Evolutionary conservation across 164 flowering plant species (phyloP), one percentile per base, ranked within the genome.

Genomic region (Warburgia ugandensis): DNA sequence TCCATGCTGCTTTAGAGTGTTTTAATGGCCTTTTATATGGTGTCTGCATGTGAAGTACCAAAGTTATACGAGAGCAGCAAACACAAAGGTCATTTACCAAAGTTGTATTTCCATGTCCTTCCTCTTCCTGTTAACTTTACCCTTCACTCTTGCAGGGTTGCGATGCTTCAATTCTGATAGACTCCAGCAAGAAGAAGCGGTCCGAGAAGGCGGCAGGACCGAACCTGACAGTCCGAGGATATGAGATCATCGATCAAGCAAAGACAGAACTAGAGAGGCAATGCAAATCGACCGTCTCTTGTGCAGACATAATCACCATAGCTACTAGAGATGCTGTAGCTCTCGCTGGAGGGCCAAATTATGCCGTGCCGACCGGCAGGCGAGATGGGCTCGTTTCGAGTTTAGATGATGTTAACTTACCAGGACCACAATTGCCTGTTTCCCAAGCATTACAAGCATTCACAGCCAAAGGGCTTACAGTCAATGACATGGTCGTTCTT

Each of bases 311-410:
- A 13, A 50, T 50, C 20, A 35, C 54, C 6, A 16, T 36, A 35
- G 54, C 54, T 1, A 50, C 54, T 19, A 20, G 54, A 36, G 54
- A 35, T 50, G 54, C 54, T 4, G 54, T 50, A 7, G 41, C 42
- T 23, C 16, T 50, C 19, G 2, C 54, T 3, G 43, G 52, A 17
- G 59, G 59, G 8, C 28, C 33, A 21, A 17, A 27, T n/a, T 55
- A 55, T 20, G 14, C 2, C 6, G 51, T 55, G 6, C 44, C 51
- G 16, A 47, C 51, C 3, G 59, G 59, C n/a, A 55, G 59, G 46
- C 33, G 59, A 36, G 59, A 55, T 8, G 51, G 59, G 4, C 11
- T 47, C 12, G 23, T 55, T 22, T 55, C 59, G 10, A 32, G 11
- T 10, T 12, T n/a, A 6, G n/a, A 33, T 14, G 54, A 50, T 14